Evolutionary conservation across 2,329 filamentous ascomycete genomes (phyloP), one percentile per base, ranked within the genome.

Genomic region (Aureobasidium vineae): DNA sequence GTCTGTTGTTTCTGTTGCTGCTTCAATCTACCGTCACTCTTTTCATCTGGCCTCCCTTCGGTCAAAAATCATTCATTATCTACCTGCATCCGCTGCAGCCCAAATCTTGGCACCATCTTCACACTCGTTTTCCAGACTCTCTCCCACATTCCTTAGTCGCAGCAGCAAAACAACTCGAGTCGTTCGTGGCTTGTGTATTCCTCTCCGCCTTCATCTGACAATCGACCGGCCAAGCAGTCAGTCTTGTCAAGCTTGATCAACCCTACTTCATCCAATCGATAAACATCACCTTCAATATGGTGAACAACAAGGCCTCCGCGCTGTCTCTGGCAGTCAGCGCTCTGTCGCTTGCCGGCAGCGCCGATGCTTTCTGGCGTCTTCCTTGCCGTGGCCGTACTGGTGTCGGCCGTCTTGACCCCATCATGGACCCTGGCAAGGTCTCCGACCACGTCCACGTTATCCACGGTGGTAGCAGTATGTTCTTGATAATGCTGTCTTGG

Each of bases 301-400:
- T 64, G 47, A 64, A 64, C 45, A 63, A 63, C 61, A 64, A 64
- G 15, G 59, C 64, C 38, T 61, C 64, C 40, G 68, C 49, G 49
- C 63, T 69, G 68, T 63, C 59, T 66, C 57, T 65, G 66, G 67
- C 68, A 54, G 65, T 70, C 66, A 63, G 71, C 56, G 70, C 71
- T 49, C 70, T 76, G 57, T 68, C 73, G 45, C 71, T 73, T 45
- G 72, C 71, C 23, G 69, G 72, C 69, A 69, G 68, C 68, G 74
- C 68, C 40, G 69, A 73, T 71, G 92, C 90, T 68, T 97, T 97
- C 78, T 97, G 91, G 91, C 91, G 92, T 75, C 90, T 97, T 84
- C 89, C 91, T 72, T 97, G 92, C 78, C 89, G 86, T 71, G 88
- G 87, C 66, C 84, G 85, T 54, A 82, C 87, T 70, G 90, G 87